Evolutionary conservation across 495 filamentous ascomycete species (phyloP).

Genomic region (Bombardia bombarda): DNA sequence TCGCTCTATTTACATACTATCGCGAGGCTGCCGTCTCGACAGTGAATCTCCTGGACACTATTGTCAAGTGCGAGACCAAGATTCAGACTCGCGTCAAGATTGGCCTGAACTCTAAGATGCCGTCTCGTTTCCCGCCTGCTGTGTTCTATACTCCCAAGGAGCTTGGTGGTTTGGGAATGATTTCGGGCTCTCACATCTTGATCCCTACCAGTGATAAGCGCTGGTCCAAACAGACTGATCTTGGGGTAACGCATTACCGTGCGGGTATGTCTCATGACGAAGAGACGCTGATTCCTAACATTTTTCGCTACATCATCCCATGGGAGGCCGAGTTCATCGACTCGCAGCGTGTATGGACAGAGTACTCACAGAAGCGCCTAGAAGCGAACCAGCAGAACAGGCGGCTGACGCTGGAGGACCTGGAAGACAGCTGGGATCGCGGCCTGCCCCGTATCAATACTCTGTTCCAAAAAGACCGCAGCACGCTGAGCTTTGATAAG

Average conservation of each 20-base stretch:
- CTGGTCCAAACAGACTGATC: constrained; percentile 97
- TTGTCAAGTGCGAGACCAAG: constrained; percentile 99
- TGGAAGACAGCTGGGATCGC: constrained; percentile 99
- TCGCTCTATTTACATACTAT: constrained; percentile 99
- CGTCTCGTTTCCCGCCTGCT: constrained; percentile 95
- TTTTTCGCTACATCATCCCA: constrained; percentile 98
- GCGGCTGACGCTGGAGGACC: constrained; percentile 87
- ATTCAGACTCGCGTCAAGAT: constrained; percentile 99
- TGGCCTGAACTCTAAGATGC: constrained; percentile 99
- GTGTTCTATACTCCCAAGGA: constrained; percentile 99
- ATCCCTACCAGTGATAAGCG: constrained; percentile 97
- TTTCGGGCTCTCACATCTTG: constrained; percentile 95
- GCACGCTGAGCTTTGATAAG: constrained; percentile 97
- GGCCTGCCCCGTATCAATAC: constrained; percentile 98
- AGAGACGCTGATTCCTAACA: constrained; percentile 96
- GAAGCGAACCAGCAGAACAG: constrained; percentile 98
- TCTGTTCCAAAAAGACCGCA: constrained; percentile 97
- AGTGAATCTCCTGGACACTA: constrained; percentile 90
- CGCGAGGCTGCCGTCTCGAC: constrained; percentile 98
- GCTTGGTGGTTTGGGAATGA: constrained; percentile 96
- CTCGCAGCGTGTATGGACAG: constrained; percentile 97
- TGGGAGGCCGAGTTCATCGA: constrained; percentile 99
- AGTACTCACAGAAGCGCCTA: constrained; percentile 95
- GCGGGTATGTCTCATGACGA: constrained; percentile 98
- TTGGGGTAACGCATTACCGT: constrained; percentile 94